Evolutionary conservation across 1,284 basidiomycete species (phyloP).

Genomic region (Gymnopus androsaceus): DNA sequence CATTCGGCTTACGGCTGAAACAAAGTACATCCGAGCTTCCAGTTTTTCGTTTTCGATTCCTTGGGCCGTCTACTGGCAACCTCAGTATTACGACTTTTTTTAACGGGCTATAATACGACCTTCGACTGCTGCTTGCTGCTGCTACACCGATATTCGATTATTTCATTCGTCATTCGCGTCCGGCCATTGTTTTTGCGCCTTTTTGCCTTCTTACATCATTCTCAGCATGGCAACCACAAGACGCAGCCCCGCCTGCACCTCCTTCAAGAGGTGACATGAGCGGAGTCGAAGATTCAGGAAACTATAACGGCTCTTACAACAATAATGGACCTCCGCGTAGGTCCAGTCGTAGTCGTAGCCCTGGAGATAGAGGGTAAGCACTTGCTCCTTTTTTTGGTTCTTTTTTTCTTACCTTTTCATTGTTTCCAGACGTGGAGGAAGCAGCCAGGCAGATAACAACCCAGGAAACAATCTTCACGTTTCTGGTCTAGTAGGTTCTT

Average conservation of each 20-base stretch:
- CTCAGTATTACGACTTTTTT: conserved; percentile 5
- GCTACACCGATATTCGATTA: neutral
- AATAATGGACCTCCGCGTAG: conserved; percentile 51
- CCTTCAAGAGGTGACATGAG: conserved; percentile 22
- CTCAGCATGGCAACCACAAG: conserved; percentile 79
- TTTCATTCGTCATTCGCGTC: conserved; percentile 6
- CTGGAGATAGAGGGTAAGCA: conserved; percentile 48
- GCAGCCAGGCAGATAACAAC: conserved; percentile 54
- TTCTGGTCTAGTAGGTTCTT: too few species aligned
- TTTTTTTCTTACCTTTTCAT: conserved; percentile 8
- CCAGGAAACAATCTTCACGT: conserved; percentile 98
- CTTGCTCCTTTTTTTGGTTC: conserved; percentile 13
- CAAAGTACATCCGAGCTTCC: conserved; percentile 17
- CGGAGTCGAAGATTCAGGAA: conserved; percentile 1
- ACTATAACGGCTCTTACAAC: conserved; percentile 36
- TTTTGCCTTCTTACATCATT: conserved; percentile 14
- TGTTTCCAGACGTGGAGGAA: conserved; percentile 19
- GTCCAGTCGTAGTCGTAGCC: conserved; percentile 73
- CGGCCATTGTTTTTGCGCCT: neutral
- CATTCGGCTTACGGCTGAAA: conserved; percentile 38
- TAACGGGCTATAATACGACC: conserved; percentile 7
- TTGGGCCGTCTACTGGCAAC: conserved; percentile 10
- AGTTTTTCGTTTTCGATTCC: conserved; percentile 9
- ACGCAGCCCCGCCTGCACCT: conserved; percentile 62
- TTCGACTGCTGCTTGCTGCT: conserved; percentile 7